These are phyloP conservation scores for Termitomyces sp. DNA, from an alignment of 1,284 basidiomycete species.

Conservation along the genomic window DNA sequence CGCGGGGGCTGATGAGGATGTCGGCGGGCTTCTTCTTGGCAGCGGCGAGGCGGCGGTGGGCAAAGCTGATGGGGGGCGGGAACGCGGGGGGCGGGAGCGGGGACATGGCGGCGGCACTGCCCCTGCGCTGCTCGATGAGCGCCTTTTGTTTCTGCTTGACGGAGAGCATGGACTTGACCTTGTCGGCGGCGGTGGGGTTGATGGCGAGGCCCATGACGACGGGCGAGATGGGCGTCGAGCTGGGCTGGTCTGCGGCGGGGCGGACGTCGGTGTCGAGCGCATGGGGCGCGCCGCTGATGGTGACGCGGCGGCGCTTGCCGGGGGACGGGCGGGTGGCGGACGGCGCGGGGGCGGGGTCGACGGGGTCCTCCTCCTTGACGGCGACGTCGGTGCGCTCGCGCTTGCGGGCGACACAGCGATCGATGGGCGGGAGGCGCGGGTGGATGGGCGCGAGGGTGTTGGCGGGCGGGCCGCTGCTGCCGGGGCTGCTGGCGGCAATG, in stretches of 20 bases:
- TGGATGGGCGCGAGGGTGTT: slow-evolving; percentile 62
- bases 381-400: slow-evolving; percentile 39
- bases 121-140: slow-evolving; percentile 62
- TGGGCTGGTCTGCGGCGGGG: slow-evolving; percentile 38
- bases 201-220: slow-evolving; percentile 60
- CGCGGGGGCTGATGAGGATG: slow-evolving; percentile 67
- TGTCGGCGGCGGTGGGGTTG: slow-evolving; percentile 52
- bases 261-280: slow-evolving; percentile 31
- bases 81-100: slow-evolving; percentile 5
- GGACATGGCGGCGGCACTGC: slow-evolving; percentile 34
- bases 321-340: slow-evolving; percentile 43
- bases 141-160: slow-evolving; percentile 68
- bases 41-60: slow-evolving; percentile 54
- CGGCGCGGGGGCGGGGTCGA: slow-evolving; percentile 17
- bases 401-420: slow-evolving; percentile 39
- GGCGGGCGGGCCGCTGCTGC: no score
- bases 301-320: slow-evolving; percentile 64
- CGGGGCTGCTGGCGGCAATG: slow-evolving; percentile 38
- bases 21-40: slow-evolving; percentile 71
- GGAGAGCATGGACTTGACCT: slow-evolving; percentile 55
- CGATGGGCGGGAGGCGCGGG: neutral
- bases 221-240: slow-evolving; percentile 57
- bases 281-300: slow-evolving; percentile 52
- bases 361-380: slow-evolving; percentile 20
- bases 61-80: slow-evolving; percentile 72